These are phyloP conservation scores for Pachyrhizus erosus DNA, from an alignment of 306 rosid species.

Conservation along the genomic window DNA sequence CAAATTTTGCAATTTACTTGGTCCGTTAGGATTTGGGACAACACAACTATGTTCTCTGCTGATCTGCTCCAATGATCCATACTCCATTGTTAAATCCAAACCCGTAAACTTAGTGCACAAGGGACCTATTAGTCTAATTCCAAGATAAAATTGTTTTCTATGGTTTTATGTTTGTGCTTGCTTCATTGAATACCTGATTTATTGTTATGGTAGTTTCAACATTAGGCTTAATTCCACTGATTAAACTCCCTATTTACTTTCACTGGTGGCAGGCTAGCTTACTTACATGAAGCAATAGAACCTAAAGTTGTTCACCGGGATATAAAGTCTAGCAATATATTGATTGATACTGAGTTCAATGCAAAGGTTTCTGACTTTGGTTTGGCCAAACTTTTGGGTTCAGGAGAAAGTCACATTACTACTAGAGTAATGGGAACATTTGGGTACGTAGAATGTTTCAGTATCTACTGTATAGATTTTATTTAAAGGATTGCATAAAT, in stretches of 20 bases:
- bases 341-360: conserved; percentile 84
- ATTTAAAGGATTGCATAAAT: background rate
- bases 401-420: conserved; percentile 95
- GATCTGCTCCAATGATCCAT: background rate
- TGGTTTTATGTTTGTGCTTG: conserved; percentile 12
- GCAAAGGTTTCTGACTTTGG: conserved; percentile 98
- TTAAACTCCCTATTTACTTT: conserved; percentile 22
- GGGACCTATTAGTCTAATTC: background rate
- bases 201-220: conserved; percentile 19
- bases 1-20: background rate
- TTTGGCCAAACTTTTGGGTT: conserved; percentile 88
- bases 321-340: conserved; percentile 92
- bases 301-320: conserved; percentile 97
- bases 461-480: background rate
- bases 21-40: background rate
- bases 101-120: background rate
- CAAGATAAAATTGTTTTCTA: background rate
- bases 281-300: conserved; percentile 96
- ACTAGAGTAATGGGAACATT: conserved; percentile 99
- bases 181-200: conserved; percentile 16
- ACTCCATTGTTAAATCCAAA: background rate
- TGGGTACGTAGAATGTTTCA: conserved; percentile 60
- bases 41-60: background rate
- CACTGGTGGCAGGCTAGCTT: conserved; percentile 78
- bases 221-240: conserved; percentile 5